Evolutionary conservation across 148 eudicot species (phyloP).

Genomic region (Rhododendron vialii): DNA sequence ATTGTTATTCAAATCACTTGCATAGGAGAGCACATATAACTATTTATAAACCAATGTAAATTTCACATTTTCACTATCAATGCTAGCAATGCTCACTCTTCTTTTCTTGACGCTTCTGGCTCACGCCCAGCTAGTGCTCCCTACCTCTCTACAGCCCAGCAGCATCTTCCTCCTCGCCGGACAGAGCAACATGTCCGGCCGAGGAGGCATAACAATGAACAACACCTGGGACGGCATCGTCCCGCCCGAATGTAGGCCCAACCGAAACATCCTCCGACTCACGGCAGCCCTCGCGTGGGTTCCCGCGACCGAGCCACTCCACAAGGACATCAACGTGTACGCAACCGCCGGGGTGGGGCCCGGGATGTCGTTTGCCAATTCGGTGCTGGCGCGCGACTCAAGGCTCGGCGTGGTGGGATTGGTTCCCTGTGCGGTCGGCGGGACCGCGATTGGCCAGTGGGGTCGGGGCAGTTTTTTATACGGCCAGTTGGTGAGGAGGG

Average conservation of each 20-base stretch:
- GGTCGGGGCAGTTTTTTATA: neutral
- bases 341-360: constrained; percentile 37
- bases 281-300: constrained; percentile 16
- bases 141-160: neutral
- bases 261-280: constrained; percentile 17
- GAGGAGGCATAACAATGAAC: constrained; percentile 27
- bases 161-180: constrained; percentile 37
- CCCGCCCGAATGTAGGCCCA: constrained; percentile 21
- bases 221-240: constrained; percentile 30
- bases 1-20: neutral
- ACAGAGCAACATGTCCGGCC: constrained; percentile 52
- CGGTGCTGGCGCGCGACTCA: neutral
- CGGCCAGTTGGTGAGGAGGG: constrained; percentile 4
- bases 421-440: constrained; percentile 47
- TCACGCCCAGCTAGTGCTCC: neutral
- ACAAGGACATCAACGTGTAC: constrained; percentile 23
- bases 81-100: neutral
- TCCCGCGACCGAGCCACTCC: constrained; percentile 35
- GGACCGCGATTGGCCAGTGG: constrained; percentile 34
- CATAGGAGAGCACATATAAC: neutral
- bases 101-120: neutral
- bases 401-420: constrained; percentile 18
- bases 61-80: neutral
- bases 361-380: constrained; percentile 38
- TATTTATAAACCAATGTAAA: neutral